Evolutionary conservation across 805 yeast genomes (phyloP).

Genomic region (Candida pini): DNA sequence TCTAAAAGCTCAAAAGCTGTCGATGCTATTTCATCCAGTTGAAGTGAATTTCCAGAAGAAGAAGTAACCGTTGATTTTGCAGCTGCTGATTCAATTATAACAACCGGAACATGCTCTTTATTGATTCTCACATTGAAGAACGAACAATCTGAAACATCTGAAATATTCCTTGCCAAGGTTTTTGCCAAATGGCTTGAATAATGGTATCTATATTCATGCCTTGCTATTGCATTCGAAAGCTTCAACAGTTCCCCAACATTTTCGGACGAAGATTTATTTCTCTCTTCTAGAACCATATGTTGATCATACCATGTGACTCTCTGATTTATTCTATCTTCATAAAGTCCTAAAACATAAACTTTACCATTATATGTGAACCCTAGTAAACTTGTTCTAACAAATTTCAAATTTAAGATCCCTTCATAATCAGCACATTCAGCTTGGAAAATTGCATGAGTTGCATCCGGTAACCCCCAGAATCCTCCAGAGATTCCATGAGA

Average conservation of each 20-base stretch:
- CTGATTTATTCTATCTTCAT: constrained; percentile 88
- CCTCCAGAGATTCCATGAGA: constrained; percentile 89
- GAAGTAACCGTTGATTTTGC: constrained; percentile 8
- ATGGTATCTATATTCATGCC: constrained; percentile 49
- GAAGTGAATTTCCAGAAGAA: constrained; percentile 9
- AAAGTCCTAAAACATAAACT: constrained; percentile 80
- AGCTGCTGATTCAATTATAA: constrained; percentile 58
- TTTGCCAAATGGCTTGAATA: constrained; percentile 84
- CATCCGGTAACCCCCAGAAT: constrained; percentile 65
- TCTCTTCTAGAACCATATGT: constrained; percentile 21
- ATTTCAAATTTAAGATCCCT: constrained; percentile 68
- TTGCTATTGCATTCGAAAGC: constrained; percentile 2
- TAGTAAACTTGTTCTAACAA: constrained; percentile 82
- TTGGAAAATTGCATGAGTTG: constrained; percentile 71
- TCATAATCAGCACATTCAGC: constrained; percentile 72
- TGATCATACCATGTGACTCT: constrained; percentile 62
- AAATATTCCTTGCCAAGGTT: constrained; percentile 74
- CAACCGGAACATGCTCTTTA: constrained; percentile 77
- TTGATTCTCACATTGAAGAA: constrained; percentile 81
- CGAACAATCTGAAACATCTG: constrained; percentile 82
- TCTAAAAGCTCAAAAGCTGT: constrained; percentile 41
- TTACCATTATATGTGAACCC: constrained; percentile 88
- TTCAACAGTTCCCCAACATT: too few species aligned
- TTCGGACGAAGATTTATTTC: constrained; percentile 1
- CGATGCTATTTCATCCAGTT: constrained; percentile 44